These are phyloP conservation scores for Fusarium scirpi DNA, from an alignment of 2,329 filamentous ascomycete genomes.

Conservation along the genomic window DNA sequence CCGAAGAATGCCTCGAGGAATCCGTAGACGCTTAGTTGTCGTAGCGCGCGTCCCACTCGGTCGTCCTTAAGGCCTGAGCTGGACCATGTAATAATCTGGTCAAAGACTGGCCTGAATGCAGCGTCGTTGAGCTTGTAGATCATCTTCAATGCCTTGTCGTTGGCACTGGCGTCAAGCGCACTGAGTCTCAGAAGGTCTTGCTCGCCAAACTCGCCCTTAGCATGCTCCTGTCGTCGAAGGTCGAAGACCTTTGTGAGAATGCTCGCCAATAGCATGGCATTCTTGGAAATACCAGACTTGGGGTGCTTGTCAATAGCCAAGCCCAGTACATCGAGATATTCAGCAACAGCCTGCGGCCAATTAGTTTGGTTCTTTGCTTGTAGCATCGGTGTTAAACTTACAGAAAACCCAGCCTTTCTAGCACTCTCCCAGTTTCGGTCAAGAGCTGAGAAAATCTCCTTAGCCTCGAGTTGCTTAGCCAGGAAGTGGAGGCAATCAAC, in stretches of 20 bases:
- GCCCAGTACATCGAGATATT: slow-evolving; percentile 77
- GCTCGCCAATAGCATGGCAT: slow-evolving; percentile 75
- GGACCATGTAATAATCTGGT: slow-evolving; percentile 86
- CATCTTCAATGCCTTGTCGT: slow-evolving; percentile 84
- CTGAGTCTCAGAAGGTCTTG: slow-evolving; percentile 62
- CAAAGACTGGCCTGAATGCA: slow-evolving; percentile 91
- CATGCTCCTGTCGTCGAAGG: slow-evolving; percentile 69
- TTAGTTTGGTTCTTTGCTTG: slow-evolving; percentile 47
- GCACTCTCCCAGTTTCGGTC: slow-evolving; percentile 78
- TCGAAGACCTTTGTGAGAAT: slow-evolving; percentile 73
- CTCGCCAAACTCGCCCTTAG: slow-evolving; percentile 60
- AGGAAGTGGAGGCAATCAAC: slow-evolving; percentile 77
- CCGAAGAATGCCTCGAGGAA: slow-evolving; percentile 86
- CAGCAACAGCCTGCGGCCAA: slow-evolving; percentile 68
- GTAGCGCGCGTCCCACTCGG: slow-evolving; percentile 65
- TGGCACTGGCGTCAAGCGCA: slow-evolving; percentile 72
- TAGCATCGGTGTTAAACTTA: slow-evolving; percentile 57
- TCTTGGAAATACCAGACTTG: slow-evolving; percentile 83
- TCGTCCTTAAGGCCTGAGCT: slow-evolving; percentile 72
- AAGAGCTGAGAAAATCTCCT: slow-evolving; percentile 79
- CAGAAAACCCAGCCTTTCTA: slow-evolving; percentile 69
- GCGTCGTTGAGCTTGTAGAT: slow-evolving; percentile 97
- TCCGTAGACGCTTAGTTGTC: slow-evolving; percentile 81
- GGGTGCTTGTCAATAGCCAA: slow-evolving; percentile 80
- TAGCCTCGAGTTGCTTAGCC: slow-evolving; percentile 81